Evolutionary conservation across 495 filamentous ascomycete species (phyloP).

Genomic region (Rostrohypoxylon terebratum): DNA sequence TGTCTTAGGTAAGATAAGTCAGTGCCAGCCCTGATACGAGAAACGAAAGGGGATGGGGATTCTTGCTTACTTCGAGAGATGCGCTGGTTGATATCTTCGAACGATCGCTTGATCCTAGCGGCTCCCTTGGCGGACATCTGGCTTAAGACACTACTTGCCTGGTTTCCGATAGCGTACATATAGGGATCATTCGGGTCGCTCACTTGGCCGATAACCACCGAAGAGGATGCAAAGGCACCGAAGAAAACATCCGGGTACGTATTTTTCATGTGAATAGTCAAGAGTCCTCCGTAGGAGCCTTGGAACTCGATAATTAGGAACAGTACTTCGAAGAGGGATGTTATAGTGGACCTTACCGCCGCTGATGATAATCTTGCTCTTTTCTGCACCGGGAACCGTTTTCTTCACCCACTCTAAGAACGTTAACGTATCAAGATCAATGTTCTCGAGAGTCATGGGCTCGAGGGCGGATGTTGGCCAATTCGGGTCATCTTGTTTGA

Average conservation of each 20-base stretch:
- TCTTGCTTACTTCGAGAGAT: background rate
- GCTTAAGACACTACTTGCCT: background rate
- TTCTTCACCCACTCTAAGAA: background rate
- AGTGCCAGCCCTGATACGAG: background rate
- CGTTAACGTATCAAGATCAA: background rate
- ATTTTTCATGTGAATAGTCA: background rate
- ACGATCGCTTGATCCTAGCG: background rate
- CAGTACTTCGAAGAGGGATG: background rate
- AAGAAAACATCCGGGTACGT: background rate
- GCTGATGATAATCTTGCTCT: background rate
- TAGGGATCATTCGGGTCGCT: background rate
- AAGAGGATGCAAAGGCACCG: background rate
- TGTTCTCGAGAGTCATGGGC: background rate
- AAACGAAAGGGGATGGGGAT: background rate
- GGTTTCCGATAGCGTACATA: background rate
- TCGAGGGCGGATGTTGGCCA: background rate
- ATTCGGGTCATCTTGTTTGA: background rate
- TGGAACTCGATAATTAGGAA: background rate
- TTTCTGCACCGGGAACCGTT: background rate
- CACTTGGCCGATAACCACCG: background rate
- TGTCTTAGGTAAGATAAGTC: background rate
- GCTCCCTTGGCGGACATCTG: background rate
- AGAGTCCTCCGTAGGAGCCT: background rate
- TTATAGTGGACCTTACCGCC: background rate
- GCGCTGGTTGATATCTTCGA: background rate